Evolutionary conservation across 2,329 filamentous ascomycete genomes (phyloP), one percentile per base, ranked within the genome.

Genomic region (Tolypocladium tropicale): DNA sequence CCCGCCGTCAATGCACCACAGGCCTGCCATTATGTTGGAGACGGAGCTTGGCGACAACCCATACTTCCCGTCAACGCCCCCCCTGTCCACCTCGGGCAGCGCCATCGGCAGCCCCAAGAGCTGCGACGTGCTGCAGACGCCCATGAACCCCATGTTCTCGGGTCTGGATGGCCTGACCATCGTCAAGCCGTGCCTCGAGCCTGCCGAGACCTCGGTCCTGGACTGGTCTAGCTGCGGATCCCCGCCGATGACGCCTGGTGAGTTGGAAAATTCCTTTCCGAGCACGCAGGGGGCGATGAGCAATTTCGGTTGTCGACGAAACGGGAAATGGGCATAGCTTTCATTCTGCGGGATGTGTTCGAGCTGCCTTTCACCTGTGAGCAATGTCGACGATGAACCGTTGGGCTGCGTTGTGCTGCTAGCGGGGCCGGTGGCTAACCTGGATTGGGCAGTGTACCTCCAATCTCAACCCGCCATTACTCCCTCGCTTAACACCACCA

Each of bases 181-280:
- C 52, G 76, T 84, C 63, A 91, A 92, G 78, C 80, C 89, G 61
- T 81, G 80, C 32, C 84, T 86, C 61, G 86, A 93, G 25, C 80
- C 85, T 64, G 81, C 83, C 23, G 89, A 94, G 74, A 84, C 85
- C 60, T 79, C 93, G 56, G 83, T 88, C 61, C 78, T 88, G 61
- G 88, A 93, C 64, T 95, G 90, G 87, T 79, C 86, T 56, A 84
- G 81, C 69, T 86, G 84, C 58, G 81, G 82, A 57, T 95, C 92
- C 34, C 91, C 92, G 53, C 90, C 90, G 28, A 84, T 95, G 82
- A 95, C 90, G 65, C 91, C 92, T 82, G 84, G 90, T 95, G 86
- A 77, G 90, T 83, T 14, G 25, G 21, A 49, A 32, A 23, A n/a
- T 28, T 58, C 48, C 49, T 52, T 39, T 54, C 30, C 54, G 30